These are phyloP conservation scores for Dentipellis fragilis DNA, from an alignment of 768 basidiomycete genomes.

Conservation along the genomic window DNA sequence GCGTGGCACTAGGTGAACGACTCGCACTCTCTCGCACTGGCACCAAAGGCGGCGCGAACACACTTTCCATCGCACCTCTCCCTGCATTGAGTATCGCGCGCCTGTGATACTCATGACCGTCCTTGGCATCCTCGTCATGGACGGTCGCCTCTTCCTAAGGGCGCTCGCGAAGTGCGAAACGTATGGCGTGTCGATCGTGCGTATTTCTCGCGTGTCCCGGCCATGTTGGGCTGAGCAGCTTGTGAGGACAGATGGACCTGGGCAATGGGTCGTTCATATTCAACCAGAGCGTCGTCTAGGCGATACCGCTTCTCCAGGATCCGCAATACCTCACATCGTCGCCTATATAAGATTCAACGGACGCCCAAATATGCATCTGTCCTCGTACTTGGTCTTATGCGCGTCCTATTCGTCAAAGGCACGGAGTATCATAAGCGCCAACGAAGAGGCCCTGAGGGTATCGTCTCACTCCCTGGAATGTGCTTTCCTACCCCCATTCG, in stretches of 20 bases:
- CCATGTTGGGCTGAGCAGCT: background rate
- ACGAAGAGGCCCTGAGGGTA: constrained; percentile 95
- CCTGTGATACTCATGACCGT: constrained; percentile 94
- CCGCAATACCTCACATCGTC: constrained; percentile 42
- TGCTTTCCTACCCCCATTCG: background rate
- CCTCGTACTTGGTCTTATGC: constrained; percentile 59
- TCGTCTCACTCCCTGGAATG: constrained; percentile 68
- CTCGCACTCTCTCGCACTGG: background rate
- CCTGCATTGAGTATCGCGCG: constrained; percentile 78
- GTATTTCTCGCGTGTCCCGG: constrained; percentile 14
- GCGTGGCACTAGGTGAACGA: no score
- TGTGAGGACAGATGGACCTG: constrained; percentile 74
- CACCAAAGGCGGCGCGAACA: background rate
- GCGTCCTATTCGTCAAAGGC: constrained; percentile 84
- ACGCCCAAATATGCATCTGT: constrained; percentile 51
- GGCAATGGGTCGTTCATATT: constrained; percentile 98
- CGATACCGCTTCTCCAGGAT: constrained; percentile 65
- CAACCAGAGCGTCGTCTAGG: constrained; percentile 88
- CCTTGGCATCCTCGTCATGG: constrained; percentile 88
- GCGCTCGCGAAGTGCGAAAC: constrained; percentile 86
- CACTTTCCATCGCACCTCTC: constrained; percentile 28
- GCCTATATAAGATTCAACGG: constrained; percentile 37
- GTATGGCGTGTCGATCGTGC: constrained; percentile 84
- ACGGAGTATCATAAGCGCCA: constrained; percentile 81
- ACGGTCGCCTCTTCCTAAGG: constrained; percentile 89